Evolutionary conservation across 768 basidiomycete species (phyloP).

Genomic region (Mycena leptocephala): DNA sequence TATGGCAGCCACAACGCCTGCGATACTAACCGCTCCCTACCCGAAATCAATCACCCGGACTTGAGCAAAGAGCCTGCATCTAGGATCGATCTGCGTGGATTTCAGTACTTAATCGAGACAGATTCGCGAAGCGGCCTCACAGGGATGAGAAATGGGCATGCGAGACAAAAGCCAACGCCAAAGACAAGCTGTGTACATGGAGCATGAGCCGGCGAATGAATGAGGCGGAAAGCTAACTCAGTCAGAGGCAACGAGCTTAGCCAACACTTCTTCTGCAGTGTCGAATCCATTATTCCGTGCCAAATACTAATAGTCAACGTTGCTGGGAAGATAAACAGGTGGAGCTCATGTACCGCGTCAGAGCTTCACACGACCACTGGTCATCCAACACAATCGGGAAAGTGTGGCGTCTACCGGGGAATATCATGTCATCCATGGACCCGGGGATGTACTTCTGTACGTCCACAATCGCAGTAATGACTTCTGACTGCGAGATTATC

Average conservation of each 20-base stretch:
- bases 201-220: conserved; percentile 8
- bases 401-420: conserved; percentile 68
- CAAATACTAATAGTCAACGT: conserved; percentile 78
- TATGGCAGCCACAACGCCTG: conserved; percentile 76
- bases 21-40: conserved; percentile 81
- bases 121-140: conserved; percentile 47
- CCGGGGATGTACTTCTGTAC: conserved; percentile 58
- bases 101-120: neutral
- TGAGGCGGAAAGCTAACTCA: conserved; percentile 57
- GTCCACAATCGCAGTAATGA: conserved; percentile 60
- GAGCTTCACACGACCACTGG: conserved; percentile 68
- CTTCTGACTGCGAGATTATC: conserved; percentile 56
- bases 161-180: conserved; percentile 77
- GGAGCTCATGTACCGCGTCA: conserved; percentile 71
- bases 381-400: conserved; percentile 80
- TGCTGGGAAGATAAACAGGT: conserved; percentile 79
- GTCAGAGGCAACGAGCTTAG: conserved; percentile 63
- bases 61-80: conserved; percentile 73
- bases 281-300: conserved; percentile 74
- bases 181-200: conserved; percentile 65
- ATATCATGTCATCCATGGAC: conserved; percentile 56
- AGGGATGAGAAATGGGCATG: conserved; percentile 75
- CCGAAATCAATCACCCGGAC: neutral
- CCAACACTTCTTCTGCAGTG: conserved; percentile 59
- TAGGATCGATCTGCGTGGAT: conserved; percentile 66